A percentile compares a stretch with the other conserved stretches of the same genome.
Conservation (phyloP, 169 alveolate species). For the Ichthyophthirius multifiliis region DNA sequence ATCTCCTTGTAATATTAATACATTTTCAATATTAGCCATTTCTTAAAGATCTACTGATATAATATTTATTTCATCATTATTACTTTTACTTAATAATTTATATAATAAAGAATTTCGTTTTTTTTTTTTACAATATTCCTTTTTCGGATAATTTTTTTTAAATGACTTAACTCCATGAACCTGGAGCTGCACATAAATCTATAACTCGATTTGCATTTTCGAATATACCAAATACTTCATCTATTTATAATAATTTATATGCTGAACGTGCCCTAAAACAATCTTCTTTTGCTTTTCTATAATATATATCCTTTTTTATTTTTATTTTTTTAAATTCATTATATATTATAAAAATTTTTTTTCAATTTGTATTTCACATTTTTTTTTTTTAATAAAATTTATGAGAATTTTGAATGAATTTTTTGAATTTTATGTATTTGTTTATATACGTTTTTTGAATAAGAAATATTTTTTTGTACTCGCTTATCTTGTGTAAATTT, state of each 20-base stretch:
- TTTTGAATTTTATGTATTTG: background rate
- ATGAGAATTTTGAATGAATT: background rate
- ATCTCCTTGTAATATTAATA: constrained; percentile 93
- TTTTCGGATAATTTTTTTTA: constrained; percentile 51
- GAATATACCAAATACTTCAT: constrained; percentile 89
- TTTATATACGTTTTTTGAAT: constrained; percentile 35
- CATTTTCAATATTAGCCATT: constrained; percentile 96
- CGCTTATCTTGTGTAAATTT: constrained; percentile 91
- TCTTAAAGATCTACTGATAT: constrained; percentile 97
- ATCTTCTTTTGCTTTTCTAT: constrained; percentile 96
- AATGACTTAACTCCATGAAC: constrained; percentile 97
- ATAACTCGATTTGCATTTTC: constrained; percentile 85
- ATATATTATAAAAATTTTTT: no score
- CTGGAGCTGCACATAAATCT: constrained; percentile 99
- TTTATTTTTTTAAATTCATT: no score
- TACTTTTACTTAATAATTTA: constrained; percentile 1
- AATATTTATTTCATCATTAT: constrained; percentile 52
- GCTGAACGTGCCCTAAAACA: constrained; percentile 98
- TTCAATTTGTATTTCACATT: no score
- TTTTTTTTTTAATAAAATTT: no score
- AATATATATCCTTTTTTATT: constrained; percentile 89
- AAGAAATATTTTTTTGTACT: constrained; percentile 39
- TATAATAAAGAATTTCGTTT: background rate
- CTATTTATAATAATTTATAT: constrained; percentile 93
- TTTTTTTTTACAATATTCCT: constrained; percentile 20